phyloP scores from a whole-genome alignment of 306 rosid genomes.

The Trifolium subterraneum region DNA sequence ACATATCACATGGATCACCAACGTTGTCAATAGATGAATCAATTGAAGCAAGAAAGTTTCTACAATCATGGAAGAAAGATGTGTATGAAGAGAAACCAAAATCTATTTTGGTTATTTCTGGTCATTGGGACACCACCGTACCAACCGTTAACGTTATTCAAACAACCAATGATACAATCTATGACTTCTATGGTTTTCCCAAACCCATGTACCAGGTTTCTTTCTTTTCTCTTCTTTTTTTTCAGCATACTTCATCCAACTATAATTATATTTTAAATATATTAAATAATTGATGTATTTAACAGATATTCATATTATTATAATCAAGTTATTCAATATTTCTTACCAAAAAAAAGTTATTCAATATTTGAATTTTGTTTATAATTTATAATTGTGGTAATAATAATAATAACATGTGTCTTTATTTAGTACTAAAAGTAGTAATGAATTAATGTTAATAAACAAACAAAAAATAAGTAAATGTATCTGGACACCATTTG shows the following conservation, averaged over 20 bases:
- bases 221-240: not conserved
- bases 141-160: conserved; percentile 64
- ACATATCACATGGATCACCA: conserved; percentile 76
- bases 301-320: too few relatives aligned
- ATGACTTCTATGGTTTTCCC: conserved; percentile 84
- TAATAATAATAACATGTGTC: too few relatives aligned
- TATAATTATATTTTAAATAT: too few relatives aligned
- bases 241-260: not conserved
- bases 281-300: too few relatives aligned
- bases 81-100: conserved; percentile 45
- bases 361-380: too few relatives aligned
- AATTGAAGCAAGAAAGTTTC: conserved; percentile 57
- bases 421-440: too few relatives aligned
- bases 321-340: too few relatives aligned
- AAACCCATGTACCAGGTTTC: conserved; percentile 68
- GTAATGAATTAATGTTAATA: too few relatives aligned
- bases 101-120: conserved; percentile 69
- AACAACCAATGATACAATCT: conserved; percentile 57
- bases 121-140: conserved; percentile 71
- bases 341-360: too few relatives aligned
- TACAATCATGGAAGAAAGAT: conserved; percentile 62
- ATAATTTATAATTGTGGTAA: too few relatives aligned
- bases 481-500: not conserved
- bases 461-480: not conserved
- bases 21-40: conserved; percentile 65